Conservation (phyloP, 2,329 filamentous ascomycete species). For the Alternaria consortialis region DNA sequence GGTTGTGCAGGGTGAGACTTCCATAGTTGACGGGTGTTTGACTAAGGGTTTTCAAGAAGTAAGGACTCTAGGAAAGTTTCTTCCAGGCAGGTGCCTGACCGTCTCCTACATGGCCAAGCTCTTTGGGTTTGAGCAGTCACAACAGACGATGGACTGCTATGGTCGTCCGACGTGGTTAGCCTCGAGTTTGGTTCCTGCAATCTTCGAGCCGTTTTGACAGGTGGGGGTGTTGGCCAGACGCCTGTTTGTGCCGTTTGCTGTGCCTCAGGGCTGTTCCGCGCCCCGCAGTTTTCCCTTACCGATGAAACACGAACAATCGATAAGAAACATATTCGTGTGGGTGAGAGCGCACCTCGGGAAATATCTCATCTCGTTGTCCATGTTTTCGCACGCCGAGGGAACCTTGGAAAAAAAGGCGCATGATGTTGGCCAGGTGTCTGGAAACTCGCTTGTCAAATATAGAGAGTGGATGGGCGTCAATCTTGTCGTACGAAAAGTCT, state of each 20-base stretch:
- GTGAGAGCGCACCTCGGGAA: background rate
- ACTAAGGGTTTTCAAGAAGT: background rate
- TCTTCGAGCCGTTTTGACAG: slow-evolving; percentile 17
- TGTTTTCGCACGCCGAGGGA: background rate
- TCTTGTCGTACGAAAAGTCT: slow-evolving; percentile 20
- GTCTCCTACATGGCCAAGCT: slow-evolving; percentile 1
- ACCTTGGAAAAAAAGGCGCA: slow-evolving; percentile 2
- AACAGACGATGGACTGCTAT: slow-evolving; percentile 1
- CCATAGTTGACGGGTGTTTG: background rate
- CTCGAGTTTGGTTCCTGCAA: slow-evolving; percentile 22
- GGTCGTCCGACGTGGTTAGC: slow-evolving; percentile 16
- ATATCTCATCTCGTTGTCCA: slow-evolving; percentile 8
- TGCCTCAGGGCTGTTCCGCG: slow-evolving; percentile 9
- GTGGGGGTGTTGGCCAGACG: slow-evolving; percentile 7
- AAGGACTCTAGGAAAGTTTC: background rate
- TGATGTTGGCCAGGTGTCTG: slow-evolving; percentile 21
- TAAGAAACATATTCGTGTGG: slow-evolving; percentile 1
- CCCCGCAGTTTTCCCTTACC: slow-evolving; percentile 11
- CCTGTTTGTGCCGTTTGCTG: slow-evolving; percentile 5
- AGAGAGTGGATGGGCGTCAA: slow-evolving; percentile 38
- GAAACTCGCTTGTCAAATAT: slow-evolving; percentile 26
- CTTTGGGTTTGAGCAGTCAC: slow-evolving; percentile 13
- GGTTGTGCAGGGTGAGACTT: background rate
- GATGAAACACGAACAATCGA: slow-evolving; percentile 16
- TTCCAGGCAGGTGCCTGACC: background rate